Conservation (phyloP, 2,329 filamentous ascomycete species). For the Hypoxylon sp. region DNA sequence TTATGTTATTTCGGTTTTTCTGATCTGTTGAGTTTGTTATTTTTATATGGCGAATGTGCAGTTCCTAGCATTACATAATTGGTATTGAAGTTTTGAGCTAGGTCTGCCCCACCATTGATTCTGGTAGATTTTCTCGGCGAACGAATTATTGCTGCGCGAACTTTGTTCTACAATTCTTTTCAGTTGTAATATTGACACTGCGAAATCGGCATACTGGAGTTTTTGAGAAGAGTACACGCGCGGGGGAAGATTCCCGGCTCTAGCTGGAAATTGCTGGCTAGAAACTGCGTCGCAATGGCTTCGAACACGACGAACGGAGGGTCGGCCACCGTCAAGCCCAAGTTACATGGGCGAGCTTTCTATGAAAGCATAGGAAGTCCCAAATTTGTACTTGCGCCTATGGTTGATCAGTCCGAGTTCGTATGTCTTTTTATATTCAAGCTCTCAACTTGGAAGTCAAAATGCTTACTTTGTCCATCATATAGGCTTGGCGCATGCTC, state of each 20-base stretch:
- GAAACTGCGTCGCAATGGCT: slow-evolving; percentile 44
- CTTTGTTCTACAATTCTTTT: slow-evolving; percentile 5
- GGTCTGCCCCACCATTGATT: slow-evolving; percentile 32
- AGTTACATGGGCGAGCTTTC: slow-evolving; percentile 88
- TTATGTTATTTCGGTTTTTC: neutral
- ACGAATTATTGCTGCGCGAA: slow-evolving; percentile 15
- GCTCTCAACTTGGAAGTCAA: neutral
- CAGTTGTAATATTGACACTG: neutral
- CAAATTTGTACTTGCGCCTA: slow-evolving; percentile 91
- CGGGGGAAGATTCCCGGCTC: slow-evolving; percentile 42
- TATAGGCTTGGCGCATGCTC: slow-evolving; percentile 95
- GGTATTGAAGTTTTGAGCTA: neutral
- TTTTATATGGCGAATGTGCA: neutral
- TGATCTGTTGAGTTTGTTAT: neutral
- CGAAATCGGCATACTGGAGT: slow-evolving; percentile 35
- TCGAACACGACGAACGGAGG: slow-evolving; percentile 50
- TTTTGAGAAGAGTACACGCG: slow-evolving; percentile 15
- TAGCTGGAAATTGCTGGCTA: slow-evolving; percentile 40
- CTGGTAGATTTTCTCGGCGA: slow-evolving; percentile 26
- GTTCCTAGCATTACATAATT: slow-evolving; percentile 26
- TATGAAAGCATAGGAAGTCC: slow-evolving; percentile 96
- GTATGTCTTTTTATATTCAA: slow-evolving; percentile 66
- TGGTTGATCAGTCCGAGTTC: slow-evolving; percentile 99
- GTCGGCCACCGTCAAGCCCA: slow-evolving; percentile 59
- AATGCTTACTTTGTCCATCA: slow-evolving; percentile 32